Base-by-base conservation (phyloP, 306 rosid species). In the Luffa acutangula region DNA sequence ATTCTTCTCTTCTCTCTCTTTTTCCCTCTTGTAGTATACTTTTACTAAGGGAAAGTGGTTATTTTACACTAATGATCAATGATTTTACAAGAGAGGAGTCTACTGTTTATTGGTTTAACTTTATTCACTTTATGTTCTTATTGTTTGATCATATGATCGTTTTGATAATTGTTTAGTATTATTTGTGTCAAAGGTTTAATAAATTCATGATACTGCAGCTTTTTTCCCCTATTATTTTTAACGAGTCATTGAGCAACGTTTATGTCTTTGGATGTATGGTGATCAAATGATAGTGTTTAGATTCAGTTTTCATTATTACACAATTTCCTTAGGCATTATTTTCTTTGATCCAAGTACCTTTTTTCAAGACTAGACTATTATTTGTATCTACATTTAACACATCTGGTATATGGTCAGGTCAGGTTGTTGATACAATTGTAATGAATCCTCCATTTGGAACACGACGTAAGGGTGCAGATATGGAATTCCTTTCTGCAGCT, bases 391-490 rank as follows among this genome's bases (percentile, higher is more conserved):
- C 85, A 56, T 82, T 41, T 80, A 33, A 52, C 69, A 48, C 41
- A 74, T 56, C 78, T 74, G 36, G 41, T 84, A 45, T 77, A 71
- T 74, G 41, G 70, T 39, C 82, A 95, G 99, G 96, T 54, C 86
- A 79, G 80, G n/a, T 81, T 79, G 90, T 90, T 81, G 96, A 95
- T 85, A 95, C 98, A 20, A 89, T 95, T 81, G 85, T 95, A 51
- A 95, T 93, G 97, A 95, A 95, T 83, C 97, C 99, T 56, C 99
- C 98, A 58, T 91, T 95, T 80, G 98, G 99, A 85, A 90, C 98
- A 64, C 88, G 91, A 77, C 86, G 80, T 75, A 93, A 91, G 83
- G 99, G 99, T 21, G 97, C 90, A 37, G 97, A 95, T 80, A 88
- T 95, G 91, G 93, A 91, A 78, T 95, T 95, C 78, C 97, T 95